Percentiles rank a stretch among this genome's conserved stretches.
phyloP scores from a whole-genome alignment of 768 basidiomycete genomes.

The Podaxis pistillaris region DNA sequence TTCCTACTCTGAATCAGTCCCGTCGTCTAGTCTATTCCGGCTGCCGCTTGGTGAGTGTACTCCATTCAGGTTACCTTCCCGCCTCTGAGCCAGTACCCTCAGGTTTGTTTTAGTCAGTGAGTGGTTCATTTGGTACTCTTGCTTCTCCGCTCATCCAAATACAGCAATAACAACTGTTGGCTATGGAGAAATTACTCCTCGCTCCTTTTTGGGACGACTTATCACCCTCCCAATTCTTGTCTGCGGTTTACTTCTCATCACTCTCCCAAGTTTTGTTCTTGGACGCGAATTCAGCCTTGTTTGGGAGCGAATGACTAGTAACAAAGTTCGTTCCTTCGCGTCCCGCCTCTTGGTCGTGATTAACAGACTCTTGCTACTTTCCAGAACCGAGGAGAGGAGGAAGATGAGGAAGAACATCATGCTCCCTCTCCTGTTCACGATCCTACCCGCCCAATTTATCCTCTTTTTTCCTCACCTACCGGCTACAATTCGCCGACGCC shows the following conservation, averaged over 20 bases:
- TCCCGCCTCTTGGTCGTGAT: background rate
- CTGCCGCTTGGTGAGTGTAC: slow-evolving; percentile 52
- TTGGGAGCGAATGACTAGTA: slow-evolving; percentile 76
- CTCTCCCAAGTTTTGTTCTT: slow-evolving; percentile 88
- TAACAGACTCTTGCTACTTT: background rate
- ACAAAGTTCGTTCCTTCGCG: slow-evolving; percentile 33
- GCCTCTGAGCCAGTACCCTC: slow-evolving; percentile 22
- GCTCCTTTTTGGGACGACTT: slow-evolving; percentile 83
- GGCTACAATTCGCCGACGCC: slow-evolving; percentile 14
- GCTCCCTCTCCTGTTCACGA: slow-evolving; percentile 12
- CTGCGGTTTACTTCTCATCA: slow-evolving; percentile 86
- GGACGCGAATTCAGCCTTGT: slow-evolving; percentile 89
- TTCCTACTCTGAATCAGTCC: background rate
- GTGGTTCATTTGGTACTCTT: slow-evolving; percentile 27
- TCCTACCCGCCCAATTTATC: slow-evolving; percentile 2
- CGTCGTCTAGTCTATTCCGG: slow-evolving; percentile 33
- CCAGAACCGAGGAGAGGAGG: slow-evolving; percentile 10
- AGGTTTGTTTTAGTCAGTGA: slow-evolving; percentile 76
- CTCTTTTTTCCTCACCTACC: slow-evolving; percentile 13
- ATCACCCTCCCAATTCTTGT: slow-evolving; percentile 84
- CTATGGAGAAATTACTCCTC: slow-evolving; percentile 89
- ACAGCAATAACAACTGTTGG: slow-evolving; percentile 86
- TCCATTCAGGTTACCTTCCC: background rate
- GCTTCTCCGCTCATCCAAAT: slow-evolving; percentile 9
- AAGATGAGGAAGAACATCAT: slow-evolving; percentile 19